Evolutionary conservation across 1,139 yeast genomes (phyloP).

Genomic region (Diutina neorugosa): DNA sequence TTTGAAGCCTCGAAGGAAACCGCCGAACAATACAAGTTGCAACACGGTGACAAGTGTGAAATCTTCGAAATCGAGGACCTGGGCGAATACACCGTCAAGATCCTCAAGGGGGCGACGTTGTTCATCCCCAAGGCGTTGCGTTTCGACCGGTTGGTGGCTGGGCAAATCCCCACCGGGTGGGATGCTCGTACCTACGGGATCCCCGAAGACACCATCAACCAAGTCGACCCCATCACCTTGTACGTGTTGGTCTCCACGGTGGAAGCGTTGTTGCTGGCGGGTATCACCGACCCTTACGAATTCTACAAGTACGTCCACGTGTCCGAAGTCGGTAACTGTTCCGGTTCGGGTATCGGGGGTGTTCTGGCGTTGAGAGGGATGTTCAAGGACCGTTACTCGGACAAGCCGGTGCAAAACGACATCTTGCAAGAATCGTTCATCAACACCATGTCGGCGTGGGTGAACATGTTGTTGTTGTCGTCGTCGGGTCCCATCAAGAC

Average conservation of each 20-base stretch:
- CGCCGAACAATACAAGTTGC: conserved; percentile 86
- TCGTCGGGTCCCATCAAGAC: conserved; percentile 99
- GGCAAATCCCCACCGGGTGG: conserved; percentile 99
- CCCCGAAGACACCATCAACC: conserved; percentile 81
- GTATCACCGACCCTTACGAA: conserved; percentile 96
- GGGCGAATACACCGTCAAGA: conserved; percentile 84
- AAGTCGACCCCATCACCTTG: conserved; percentile 93
- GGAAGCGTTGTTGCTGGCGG: conserved; percentile 86
- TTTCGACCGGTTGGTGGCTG: conserved; percentile 94
- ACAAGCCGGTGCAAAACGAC: conserved; percentile 91
- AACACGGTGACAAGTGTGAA: conserved; percentile 92
- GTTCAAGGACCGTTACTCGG: conserved; percentile 91
- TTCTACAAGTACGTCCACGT: conserved; percentile 96
- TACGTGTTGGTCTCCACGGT: conserved; percentile 88
- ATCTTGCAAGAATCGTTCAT: conserved; percentile 95
- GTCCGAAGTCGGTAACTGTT: conserved; percentile 97
- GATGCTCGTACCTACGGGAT: conserved; percentile 91
- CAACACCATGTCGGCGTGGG: conserved; percentile 99
- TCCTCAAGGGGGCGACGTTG: conserved; percentile 87
- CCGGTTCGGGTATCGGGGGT: conserved; percentile 99
- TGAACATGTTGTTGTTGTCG: conserved; percentile 89
- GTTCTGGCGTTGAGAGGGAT: conserved; percentile 91
- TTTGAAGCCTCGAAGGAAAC: conserved; percentile 93
- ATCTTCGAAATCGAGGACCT: conserved; percentile 78
- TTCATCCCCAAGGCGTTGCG: conserved; percentile 90